Conservation (phyloP, 768 basidiomycete genomes). For the Rhizopogon vulgaris region DNA sequence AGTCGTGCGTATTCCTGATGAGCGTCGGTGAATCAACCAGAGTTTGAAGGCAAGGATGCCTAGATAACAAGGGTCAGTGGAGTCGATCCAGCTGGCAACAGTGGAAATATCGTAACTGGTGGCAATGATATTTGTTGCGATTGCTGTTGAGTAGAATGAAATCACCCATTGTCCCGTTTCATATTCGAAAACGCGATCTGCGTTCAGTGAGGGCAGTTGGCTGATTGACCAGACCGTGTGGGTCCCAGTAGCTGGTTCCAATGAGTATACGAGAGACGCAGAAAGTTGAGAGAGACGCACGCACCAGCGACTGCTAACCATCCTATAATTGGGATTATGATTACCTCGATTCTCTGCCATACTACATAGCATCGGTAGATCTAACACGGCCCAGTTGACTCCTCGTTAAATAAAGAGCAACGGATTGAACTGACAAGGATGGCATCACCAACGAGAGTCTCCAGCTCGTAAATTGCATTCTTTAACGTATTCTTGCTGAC, state of each 20-base stretch:
- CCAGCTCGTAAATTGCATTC: constrained; percentile 8
- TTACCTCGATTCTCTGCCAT: not conserved
- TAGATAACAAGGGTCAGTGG: not conserved
- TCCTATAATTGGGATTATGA: not conserved
- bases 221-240: constrained; percentile 2
- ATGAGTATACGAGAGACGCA: not conserved
- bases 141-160: constrained; percentile 8
- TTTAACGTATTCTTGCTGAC: constrained; percentile 2
- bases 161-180: constrained; percentile 8
- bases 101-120: constrained; percentile 1
- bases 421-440: constrained; percentile 8
- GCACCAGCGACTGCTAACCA: not conserved
- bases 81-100: not conserved
- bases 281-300: not conserved
- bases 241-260: not conserved
- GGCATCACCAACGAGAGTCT: constrained; percentile 12
- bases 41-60: not conserved
- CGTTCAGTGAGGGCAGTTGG: not conserved
- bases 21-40: not conserved
- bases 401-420: not conserved
- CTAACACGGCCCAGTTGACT: constrained; percentile 1
- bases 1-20: not conserved
- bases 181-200: constrained; percentile 1
- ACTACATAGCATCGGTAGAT: constrained; percentile 8
- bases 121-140: constrained; percentile 8